Evolutionary conservation across 1,139 yeast genomes (phyloP).

Genomic region (Pneumocystis carinii): DNA sequence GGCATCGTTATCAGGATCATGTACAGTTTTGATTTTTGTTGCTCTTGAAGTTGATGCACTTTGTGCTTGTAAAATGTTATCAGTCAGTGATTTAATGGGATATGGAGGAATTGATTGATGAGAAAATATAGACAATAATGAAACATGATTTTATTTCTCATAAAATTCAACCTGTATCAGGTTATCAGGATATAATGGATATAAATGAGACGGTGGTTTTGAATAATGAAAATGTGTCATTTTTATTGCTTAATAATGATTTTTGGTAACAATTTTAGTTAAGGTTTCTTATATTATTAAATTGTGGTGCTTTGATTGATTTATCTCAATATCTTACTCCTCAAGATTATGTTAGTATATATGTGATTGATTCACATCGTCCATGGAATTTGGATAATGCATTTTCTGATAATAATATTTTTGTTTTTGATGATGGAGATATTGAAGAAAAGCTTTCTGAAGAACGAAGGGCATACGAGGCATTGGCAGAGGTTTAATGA

Average conservation of each 20-base stretch:
- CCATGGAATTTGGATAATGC: slow-evolving; percentile 94
- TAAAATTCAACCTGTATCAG: slow-evolving; percentile 87
- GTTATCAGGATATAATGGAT: slow-evolving; percentile 59
- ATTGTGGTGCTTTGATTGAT: slow-evolving; percentile 94
- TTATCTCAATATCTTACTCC: slow-evolving; percentile 53
- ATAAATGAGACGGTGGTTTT: slow-evolving; percentile 53
- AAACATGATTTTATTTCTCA: slow-evolving; percentile 74
- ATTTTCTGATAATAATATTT: slow-evolving; percentile 67
- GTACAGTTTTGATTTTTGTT: slow-evolving; percentile 75
- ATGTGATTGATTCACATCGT: slow-evolving; percentile 77
- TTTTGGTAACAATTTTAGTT: slow-evolving; percentile 23
- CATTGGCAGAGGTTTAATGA: not conserved
- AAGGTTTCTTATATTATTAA: slow-evolving; percentile 62
- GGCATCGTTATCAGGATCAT: slow-evolving; percentile 52
- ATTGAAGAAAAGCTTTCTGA: slow-evolving; percentile 41
- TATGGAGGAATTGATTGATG: not conserved
- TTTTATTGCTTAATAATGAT: not conserved
- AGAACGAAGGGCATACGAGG: slow-evolving; percentile 25
- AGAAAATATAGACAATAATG: slow-evolving; percentile 30
- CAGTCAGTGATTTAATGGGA: slow-evolving; percentile 19
- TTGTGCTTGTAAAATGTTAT: slow-evolving; percentile 70
- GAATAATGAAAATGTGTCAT: slow-evolving; percentile 26
- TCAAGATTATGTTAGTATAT: slow-evolving; percentile 38
- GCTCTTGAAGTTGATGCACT: slow-evolving; percentile 83
- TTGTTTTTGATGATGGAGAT: slow-evolving; percentile 78